phyloP scores from a whole-genome alignment of 2,329 filamentous ascomycete genomes.

The Cadophora sp. region DNA sequence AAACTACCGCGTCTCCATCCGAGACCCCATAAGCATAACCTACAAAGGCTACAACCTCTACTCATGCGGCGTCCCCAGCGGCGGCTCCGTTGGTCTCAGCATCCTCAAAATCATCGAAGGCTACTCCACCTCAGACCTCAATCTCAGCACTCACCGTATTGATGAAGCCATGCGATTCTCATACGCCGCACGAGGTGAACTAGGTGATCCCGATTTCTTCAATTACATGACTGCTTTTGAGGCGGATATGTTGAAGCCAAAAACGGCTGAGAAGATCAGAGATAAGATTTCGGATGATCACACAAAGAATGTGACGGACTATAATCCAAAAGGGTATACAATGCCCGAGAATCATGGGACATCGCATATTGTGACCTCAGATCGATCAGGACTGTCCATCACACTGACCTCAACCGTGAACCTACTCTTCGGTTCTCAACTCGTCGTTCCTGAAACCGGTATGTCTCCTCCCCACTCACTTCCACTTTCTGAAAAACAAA shows the following conservation, averaged over 20 bases:
- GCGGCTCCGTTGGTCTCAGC: constrained; percentile 71
- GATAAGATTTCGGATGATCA: constrained; percentile 72
- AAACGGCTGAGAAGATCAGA: constrained; percentile 65
- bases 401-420: constrained; percentile 89
- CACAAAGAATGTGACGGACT: constrained; percentile 76
- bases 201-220: constrained; percentile 85
- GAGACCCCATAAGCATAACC: constrained; percentile 66
- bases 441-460: constrained; percentile 87
- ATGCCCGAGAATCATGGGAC: constrained; percentile 75
- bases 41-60: constrained; percentile 77
- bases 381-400: constrained; percentile 76
- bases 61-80: constrained; percentile 75
- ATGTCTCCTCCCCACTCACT: constrained; percentile 30
- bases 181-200: constrained; percentile 77
- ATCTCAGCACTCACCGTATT: constrained; percentile 80
- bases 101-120: constrained; percentile 84
- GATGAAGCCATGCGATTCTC: constrained; percentile 90
- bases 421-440: constrained; percentile 78
- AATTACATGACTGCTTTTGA: constrained; percentile 68
- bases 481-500: not conserved
- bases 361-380: constrained; percentile 75
- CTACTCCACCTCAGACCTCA: constrained; percentile 52
- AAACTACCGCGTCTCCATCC: constrained; percentile 69
- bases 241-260: constrained; percentile 67
- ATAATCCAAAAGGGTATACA: constrained; percentile 73